A percentile compares a stretch with the other conserved stretches of the same genome.
Evolutionary conservation across 225 moss, liverwort and hornwort genomes (phyloP).

Genomic region (Lunularia cruciata): DNA sequence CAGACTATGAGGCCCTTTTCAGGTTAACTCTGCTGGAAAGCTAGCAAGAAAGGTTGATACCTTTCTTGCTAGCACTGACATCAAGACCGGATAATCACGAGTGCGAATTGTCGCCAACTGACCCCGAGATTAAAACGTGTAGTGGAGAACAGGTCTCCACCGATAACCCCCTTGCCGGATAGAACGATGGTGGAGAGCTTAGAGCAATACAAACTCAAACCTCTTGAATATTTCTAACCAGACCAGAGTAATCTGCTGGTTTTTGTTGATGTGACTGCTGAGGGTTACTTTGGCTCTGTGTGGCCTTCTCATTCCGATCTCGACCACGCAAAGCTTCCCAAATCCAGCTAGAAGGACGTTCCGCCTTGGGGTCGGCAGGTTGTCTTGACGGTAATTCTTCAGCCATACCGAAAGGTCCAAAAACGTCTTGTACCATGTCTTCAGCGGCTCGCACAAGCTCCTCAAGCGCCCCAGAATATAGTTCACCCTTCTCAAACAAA

Average conservation of each 20-base stretch:
- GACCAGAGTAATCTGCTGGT: slow-evolving; percentile 22
- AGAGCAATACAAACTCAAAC: too few species aligned
- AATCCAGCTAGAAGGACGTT: slow-evolving; percentile 26
- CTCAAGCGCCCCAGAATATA: slow-evolving; percentile 20
- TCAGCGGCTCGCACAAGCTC: slow-evolving; percentile 28
- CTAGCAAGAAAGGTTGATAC: too few species aligned
- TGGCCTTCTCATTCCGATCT: not conserved
- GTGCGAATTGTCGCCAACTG: too few species aligned
- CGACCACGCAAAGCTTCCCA: slow-evolving; percentile 4
- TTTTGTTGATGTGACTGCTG: slow-evolving; percentile 2
- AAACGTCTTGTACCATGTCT: slow-evolving; percentile 19
- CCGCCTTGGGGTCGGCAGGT: not conserved
- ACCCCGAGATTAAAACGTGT: too few species aligned
- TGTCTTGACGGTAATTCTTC: slow-evolving; percentile 12
- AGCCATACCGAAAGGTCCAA: slow-evolving; percentile 22
- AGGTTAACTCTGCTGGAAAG: too few species aligned
- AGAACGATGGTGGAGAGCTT: too few species aligned
- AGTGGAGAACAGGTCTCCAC: too few species aligned
- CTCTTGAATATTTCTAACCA: slow-evolving; percentile 29
- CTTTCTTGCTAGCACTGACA: too few species aligned
- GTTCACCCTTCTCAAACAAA: slow-evolving; percentile 17
- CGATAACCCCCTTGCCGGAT: too few species aligned
- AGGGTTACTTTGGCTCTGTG: slow-evolving; percentile 1
- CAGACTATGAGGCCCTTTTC: too few species aligned
- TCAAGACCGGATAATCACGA: too few species aligned